Evolutionary conservation across 148 eudicot genomes (phyloP).

Genomic region (Vaccinium myrtillus): DNA sequence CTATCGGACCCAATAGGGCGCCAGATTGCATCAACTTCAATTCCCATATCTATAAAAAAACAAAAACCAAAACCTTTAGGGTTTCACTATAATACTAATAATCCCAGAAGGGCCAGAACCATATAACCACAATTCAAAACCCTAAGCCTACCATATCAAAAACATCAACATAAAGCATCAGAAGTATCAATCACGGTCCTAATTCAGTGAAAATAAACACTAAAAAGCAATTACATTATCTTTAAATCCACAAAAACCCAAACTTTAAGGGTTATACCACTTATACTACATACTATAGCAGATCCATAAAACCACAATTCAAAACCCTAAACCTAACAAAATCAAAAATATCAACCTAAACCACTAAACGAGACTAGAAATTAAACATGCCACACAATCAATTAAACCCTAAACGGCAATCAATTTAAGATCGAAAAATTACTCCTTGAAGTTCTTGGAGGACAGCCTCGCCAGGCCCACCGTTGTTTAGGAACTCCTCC

Average conservation of each 20-base stretch:
- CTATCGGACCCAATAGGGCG: constrained; percentile 67
- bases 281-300: background rate
- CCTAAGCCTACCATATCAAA: constrained; percentile 23
- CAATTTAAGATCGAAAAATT: constrained; percentile 16
- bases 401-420: background rate
- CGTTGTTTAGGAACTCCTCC: constrained; percentile 64
- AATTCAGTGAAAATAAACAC: too few species aligned
- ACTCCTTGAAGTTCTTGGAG: constrained; percentile 84
- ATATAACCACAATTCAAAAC: constrained; percentile 18
- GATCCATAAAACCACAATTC: background rate
- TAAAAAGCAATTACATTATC: too few species aligned
- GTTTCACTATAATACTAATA: background rate
- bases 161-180: background rate
- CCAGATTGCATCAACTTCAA: constrained; percentile 90
- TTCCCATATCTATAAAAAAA: constrained; percentile 69
- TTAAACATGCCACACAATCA: background rate
- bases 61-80: constrained; percentile 14
- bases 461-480: constrained; percentile 75
- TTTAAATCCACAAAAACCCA: constrained; percentile 14
- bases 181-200: too few species aligned
- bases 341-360: background rate
- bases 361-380: background rate
- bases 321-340: constrained; percentile 29
- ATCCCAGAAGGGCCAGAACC: background rate
- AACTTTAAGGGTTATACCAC: constrained; percentile 1